Conservation (phyloP, 192 early-diverging fungal genomes). For the Obelidium mucronatum region DNA sequence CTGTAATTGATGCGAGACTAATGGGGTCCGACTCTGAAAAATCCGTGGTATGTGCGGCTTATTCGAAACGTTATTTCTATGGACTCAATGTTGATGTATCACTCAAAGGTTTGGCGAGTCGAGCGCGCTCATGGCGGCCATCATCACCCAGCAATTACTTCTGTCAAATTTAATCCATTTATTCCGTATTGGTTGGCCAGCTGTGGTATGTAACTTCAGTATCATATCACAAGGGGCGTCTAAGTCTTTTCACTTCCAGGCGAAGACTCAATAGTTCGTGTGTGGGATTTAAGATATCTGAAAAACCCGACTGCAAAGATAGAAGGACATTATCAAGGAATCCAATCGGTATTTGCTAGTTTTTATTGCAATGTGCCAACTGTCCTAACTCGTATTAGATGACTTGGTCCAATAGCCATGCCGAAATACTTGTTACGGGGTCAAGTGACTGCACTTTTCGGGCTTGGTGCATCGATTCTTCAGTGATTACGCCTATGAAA, state of each 20-base stretch:
- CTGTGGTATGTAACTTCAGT: constrained; percentile 41
- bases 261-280: constrained; percentile 62
- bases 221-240: not conserved
- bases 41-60: constrained; percentile 15
- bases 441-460: constrained; percentile 64
- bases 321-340: constrained; percentile 58
- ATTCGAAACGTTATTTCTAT: not conserved
- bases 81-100: too few relatives aligned
- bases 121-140: constrained; percentile 49
- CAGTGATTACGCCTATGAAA: constrained; percentile 29
- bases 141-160: constrained; percentile 47
- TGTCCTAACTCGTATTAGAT: constrained; percentile 44
- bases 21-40: constrained; percentile 37
- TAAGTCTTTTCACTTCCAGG: constrained; percentile 33
- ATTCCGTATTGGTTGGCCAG: constrained; percentile 80
- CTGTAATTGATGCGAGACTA: constrained; percentile 49
- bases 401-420: constrained; percentile 75
- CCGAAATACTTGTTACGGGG: constrained; percentile 67
- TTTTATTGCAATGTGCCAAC: not conserved
- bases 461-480: constrained; percentile 56
- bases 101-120: constrained; percentile 61
- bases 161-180: constrained; percentile 75
- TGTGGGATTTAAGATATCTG: constrained; percentile 77
- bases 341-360: constrained; percentile 47
- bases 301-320: constrained; percentile 56